Evolutionary conservation across 495 filamentous ascomycete genomes (phyloP), one percentile per base, ranked within the genome.

Genomic region (Penicillium nucicola): DNA sequence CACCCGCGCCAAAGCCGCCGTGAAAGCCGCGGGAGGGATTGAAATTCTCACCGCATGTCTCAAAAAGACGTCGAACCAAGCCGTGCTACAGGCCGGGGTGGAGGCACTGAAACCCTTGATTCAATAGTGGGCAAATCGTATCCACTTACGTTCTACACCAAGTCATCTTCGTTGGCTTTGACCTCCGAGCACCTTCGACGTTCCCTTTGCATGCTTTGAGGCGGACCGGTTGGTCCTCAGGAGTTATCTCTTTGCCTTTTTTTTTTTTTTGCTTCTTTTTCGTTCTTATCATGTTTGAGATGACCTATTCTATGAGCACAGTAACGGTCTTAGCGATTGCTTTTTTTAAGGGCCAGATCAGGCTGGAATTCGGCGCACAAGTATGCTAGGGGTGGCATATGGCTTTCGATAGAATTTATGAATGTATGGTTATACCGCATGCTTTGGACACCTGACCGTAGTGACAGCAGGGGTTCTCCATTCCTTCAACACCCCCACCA

Each of bases 81-180:
- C 83, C 35, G 81, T 90, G 19, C 65, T 90, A 9, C 77, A 87
- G 66, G 70, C 81, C 4, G 80, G 80, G 0, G 77, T 88, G 12
- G 76, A 85, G 58, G 79, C 80, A 3, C 64, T 88, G 55, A 85
- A 86, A 60, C 64, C 73, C 22, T 55, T 88, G 48, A 67, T 87
- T 34, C 70, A 74, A 53, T 62, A 70, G 37, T 49, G 33, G 50
- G 2, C 23, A 17, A 63, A 48, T 61, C 17, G 1, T 7, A 18
- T 15, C 33, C 14, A 18, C 58, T 32, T 38, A 25, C 22, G 52
- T 57, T 57, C 54, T 39, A 10, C 23, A 44, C 10, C 19, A 18
- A 34, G 25, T 28, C 25, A 28, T 28, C 5, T 8, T 9, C 5
- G 25, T 28, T 28, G 7, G 10, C 25, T 28, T 28, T 28, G 7